Percentiles rank a stretch among this genome's conserved stretches.
Conservation (phyloP, 108 stramenopile species). For the Nitzschia inconspicua region DNA sequence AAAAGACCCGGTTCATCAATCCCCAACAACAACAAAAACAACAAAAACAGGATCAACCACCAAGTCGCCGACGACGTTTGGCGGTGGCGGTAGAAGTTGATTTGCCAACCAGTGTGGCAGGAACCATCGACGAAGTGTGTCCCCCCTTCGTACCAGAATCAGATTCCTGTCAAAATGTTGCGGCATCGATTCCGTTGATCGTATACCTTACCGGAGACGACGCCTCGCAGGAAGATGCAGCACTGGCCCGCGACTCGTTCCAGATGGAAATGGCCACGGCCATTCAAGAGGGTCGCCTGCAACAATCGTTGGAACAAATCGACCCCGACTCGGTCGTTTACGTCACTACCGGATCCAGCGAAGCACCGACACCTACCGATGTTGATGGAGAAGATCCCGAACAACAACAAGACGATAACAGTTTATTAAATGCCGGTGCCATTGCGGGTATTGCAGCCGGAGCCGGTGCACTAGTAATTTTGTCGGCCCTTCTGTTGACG, state of each 20-base stretch:
- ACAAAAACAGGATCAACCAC: too few relatives aligned
- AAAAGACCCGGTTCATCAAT: too few relatives aligned
- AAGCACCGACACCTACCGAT: background rate
- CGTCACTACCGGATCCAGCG: constrained; percentile 17
- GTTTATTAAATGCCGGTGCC: background rate
- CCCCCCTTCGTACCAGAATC: background rate
- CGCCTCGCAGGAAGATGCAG: constrained; percentile 1
- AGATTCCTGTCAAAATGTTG: constrained; percentile 1
- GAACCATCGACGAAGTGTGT: background rate
- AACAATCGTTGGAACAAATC: constrained; percentile 12
- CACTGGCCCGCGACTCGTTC: constrained; percentile 3
- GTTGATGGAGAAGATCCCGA: background rate
- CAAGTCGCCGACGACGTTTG: too few relatives aligned
- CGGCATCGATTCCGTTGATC: background rate
- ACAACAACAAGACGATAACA: background rate
- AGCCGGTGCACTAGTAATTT: constrained; percentile 18
- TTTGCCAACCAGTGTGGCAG: background rate
- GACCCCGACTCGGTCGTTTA: constrained; percentile 30
- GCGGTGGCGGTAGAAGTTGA: background rate
- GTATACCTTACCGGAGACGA: background rate
- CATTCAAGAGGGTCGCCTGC: constrained; percentile 24
- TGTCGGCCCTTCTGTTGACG: constrained; percentile 19
- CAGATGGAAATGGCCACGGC: constrained; percentile 12
- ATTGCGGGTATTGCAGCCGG: background rate
- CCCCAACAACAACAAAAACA: too few relatives aligned